Conservation (phyloP, 2,329 filamentous ascomycete genomes). For the Beauveria sp. region DNA sequence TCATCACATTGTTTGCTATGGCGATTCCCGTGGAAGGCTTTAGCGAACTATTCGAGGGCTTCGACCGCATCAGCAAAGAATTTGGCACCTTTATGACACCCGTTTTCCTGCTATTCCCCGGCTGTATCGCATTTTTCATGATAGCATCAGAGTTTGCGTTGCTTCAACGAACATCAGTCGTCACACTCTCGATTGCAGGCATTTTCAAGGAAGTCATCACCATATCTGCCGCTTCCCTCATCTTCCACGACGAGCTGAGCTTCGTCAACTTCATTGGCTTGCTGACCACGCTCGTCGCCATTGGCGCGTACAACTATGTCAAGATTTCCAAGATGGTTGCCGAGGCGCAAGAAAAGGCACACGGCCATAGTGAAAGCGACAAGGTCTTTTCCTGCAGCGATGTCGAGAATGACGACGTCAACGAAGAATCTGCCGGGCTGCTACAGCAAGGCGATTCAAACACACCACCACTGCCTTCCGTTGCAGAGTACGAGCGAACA, state of each 20-base stretch:
- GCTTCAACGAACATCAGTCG: conserved; percentile 88
- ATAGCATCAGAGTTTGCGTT: conserved; percentile 93
- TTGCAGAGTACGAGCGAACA: neutral
- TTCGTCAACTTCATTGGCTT: conserved; percentile 81
- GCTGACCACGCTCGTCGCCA: conserved; percentile 80
- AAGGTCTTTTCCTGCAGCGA: conserved; percentile 30
- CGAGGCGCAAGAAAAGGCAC: conserved; percentile 55
- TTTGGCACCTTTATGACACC: conserved; percentile 63
- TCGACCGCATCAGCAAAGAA: conserved; percentile 53
- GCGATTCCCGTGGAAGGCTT: conserved; percentile 83
- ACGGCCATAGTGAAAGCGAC: conserved; percentile 29
- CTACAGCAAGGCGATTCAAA: conserved; percentile 25
- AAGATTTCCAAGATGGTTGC: conserved; percentile 85
- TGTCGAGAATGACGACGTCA: conserved; percentile 33
- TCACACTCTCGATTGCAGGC: conserved; percentile 90
- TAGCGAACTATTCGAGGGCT: conserved; percentile 55
- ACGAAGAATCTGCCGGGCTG: conserved; percentile 39
- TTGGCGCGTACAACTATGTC: conserved; percentile 86
- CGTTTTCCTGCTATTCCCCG: conserved; percentile 78
- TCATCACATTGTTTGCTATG: conserved; percentile 68
- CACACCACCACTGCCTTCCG: neutral
- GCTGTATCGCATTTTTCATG: conserved; percentile 90
- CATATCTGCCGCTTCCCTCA: conserved; percentile 76
- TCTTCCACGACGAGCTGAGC: conserved; percentile 85
- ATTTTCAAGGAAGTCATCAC: conserved; percentile 99